Evolutionary conservation across 208 protist genomes (phyloP), one percentile per base, ranked within the genome.

Genomic region (Wallacemonas sp.): DNA sequence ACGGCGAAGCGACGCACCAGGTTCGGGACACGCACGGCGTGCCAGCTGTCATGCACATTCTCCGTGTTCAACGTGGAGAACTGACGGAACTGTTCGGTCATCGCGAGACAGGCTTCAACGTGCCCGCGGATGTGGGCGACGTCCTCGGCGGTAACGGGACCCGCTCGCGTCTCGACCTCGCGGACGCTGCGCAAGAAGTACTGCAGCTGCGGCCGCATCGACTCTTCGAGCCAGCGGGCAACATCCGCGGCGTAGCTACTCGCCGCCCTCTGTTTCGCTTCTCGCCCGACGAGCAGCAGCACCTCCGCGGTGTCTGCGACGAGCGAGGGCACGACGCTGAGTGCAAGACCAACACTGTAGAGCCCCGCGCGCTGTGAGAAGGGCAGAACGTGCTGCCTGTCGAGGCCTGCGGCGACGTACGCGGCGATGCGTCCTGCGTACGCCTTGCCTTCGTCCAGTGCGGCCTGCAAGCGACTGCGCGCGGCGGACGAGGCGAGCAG

Each of bases 11-110:
- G 75, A 13, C 77, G 69, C 9, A 91, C 53, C 33, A 92, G 44
- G 39, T 73, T 59, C 3, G 69, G 71, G 19, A 93, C 45, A n/a
- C 73, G 76, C 46, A 89, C 68, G 29, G 90, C 85, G 9, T 81
- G 83, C 87, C 84, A 93, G 42, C 67, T 71, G 63, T 91, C 78
- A 29, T 79, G 79, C 48, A 92, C 77, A 26, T 67, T 73, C n/a
- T 93, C 84, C 80, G 87, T 81, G 69, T 89, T 95, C 22, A 93
- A 68, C 66, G 65, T 53, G 30, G 86, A 83, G 42, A 92, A 79
- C n/a, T 76, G 78, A 0, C 80, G 39, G 69, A 92, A 92, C 41
- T 83, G 72, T 54, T 92, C 80, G 26, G 92, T 80, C 63, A 92
- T 67, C 1, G 69, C 66, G 41, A 78, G 50, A 54, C 85, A 93